These are phyloP conservation scores for Comarum palustre DNA, from an alignment of 306 rosid genomes.

Conservation along the genomic window DNA sequence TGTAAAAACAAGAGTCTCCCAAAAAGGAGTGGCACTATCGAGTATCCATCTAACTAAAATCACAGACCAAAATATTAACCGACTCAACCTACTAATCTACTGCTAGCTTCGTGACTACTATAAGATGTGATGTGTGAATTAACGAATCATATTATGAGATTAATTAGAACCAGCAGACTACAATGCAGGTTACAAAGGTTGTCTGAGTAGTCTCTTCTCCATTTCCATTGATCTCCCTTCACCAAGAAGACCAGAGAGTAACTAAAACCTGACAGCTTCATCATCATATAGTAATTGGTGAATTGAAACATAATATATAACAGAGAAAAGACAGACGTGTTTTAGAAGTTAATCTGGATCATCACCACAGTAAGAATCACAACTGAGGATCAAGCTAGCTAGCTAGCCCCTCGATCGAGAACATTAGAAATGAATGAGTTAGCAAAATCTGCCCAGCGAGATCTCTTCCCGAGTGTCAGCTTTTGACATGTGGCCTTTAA, in stretches of 20 bases:
- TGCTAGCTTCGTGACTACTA: neutral
- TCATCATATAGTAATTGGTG: slow-evolving; percentile 7
- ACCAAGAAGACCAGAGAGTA: neutral
- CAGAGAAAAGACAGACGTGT: slow-evolving; percentile 10
- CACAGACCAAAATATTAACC: neutral
- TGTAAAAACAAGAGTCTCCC: neutral
- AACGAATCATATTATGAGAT: neutral
- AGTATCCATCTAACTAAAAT: neutral
- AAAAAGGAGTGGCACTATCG: neutral
- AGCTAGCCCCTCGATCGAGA: neutral
- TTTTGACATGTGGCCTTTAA: slow-evolving; percentile 18
- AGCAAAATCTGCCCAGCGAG: neutral
- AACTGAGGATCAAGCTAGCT: neutral
- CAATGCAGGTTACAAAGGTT: slow-evolving; percentile 12
- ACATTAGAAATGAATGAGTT: neutral
- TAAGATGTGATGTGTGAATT: neutral
- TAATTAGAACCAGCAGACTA: neutral
- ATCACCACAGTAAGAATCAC: neutral
- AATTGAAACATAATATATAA: neutral
- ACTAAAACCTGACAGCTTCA: slow-evolving; percentile 12
- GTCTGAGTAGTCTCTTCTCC: neutral
- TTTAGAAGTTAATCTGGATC: slow-evolving; percentile 2
- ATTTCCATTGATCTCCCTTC: neutral
- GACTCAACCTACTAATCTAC: neutral
- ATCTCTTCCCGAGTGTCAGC: slow-evolving; percentile 6